Evolutionary conservation across 2,329 filamentous ascomycete genomes (phyloP).

Genomic region (Cladosporium colombiae): DNA sequence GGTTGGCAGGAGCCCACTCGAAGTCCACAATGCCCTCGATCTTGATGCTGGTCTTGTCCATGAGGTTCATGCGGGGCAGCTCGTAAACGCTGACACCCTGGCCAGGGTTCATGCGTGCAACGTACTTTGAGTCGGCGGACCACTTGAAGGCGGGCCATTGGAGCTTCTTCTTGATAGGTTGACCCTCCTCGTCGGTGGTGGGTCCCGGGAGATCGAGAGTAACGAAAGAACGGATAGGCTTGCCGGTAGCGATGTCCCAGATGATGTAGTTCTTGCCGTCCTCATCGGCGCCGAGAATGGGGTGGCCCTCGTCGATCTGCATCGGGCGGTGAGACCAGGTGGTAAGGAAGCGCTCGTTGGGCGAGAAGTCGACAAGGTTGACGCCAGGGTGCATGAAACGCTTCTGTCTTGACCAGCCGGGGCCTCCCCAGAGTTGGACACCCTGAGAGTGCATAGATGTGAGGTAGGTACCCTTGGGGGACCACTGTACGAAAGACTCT

Average conservation of each 20-base stretch:
- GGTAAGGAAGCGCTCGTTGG: conserved; percentile 85
- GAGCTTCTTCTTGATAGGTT: conserved; percentile 81
- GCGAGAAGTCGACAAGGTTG: conserved; percentile 95
- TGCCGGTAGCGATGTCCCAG: conserved; percentile 90
- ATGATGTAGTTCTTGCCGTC: conserved; percentile 99
- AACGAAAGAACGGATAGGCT: conserved; percentile 89
- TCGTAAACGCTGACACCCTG: conserved; percentile 91
- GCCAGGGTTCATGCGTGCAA: conserved; percentile 84
- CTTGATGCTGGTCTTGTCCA: conserved; percentile 91
- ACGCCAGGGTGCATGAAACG: conserved; percentile 94
- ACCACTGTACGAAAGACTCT: conserved; percentile 97
- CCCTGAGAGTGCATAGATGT: conserved; percentile 94
- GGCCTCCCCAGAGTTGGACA: conserved; percentile 94
- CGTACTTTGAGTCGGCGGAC: conserved; percentile 96
- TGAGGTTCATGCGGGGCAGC: conserved; percentile 80
- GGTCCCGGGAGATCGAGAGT: conserved; percentile 77
- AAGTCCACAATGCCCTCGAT: conserved; percentile 97
- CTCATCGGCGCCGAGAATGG: conserved; percentile 75
- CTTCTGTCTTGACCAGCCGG: conserved; percentile 84
- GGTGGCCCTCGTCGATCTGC: conserved; percentile 83
- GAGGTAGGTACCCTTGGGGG: conserved; percentile 88
- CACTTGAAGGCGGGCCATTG: conserved; percentile 99
- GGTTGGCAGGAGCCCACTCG: conserved; percentile 88
- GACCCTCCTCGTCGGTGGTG: conserved; percentile 60
- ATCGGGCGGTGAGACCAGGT: conserved; percentile 97